Base-by-base conservation (phyloP, 2,329 filamentous ascomycete species). In the Aspergillus pseudoterreus region DNA sequence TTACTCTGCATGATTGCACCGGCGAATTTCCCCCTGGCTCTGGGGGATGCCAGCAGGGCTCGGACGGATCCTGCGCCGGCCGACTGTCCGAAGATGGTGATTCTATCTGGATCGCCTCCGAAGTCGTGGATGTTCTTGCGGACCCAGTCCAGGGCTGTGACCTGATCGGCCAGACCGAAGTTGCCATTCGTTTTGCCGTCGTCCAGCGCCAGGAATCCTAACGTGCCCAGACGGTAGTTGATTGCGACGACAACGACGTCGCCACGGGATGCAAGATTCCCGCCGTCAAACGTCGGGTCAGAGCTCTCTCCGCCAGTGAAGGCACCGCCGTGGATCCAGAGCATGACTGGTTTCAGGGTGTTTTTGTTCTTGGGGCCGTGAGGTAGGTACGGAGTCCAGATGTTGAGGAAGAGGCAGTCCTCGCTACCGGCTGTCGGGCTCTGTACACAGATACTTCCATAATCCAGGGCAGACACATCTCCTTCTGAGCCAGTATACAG, bases 161-260 rank as follows among this genome's bases (percentile, higher is more conserved):
- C 69, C 55, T 81, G 78, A 52, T 82, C 79, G 6, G 69, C 72
- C 44, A 82, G 75, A 2, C 78, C 78, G 55, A 72, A 80, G 55
- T 82, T 82, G 0, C 78, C 82, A 33, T 78, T 82, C 44, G 78
- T 75, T 4, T 73, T 65, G 3, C 82, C 82, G 39, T 82, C 77
- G 4, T 77, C 73, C 6, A 83, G 71, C 24, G 82, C 82, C 0
- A 85, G 67, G 58, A 83, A 85, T 0, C 82, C 82, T 0, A 85
- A 71, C 0, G 79, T 82, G 0, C 73, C 75, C 3, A 84, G 67
- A 8, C 83, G 78, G 63, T 85, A 85, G 67, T 85, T 84, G 69
- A 84, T 80, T 6, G 68, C 67, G 4, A 85, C 82, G 3, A 82
- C 74, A 0, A 85, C 79, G 15, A 84, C 74, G 54, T 84, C 82